Conservation (phyloP, 148 eudicot species). For the Cornus suecica region DNA sequence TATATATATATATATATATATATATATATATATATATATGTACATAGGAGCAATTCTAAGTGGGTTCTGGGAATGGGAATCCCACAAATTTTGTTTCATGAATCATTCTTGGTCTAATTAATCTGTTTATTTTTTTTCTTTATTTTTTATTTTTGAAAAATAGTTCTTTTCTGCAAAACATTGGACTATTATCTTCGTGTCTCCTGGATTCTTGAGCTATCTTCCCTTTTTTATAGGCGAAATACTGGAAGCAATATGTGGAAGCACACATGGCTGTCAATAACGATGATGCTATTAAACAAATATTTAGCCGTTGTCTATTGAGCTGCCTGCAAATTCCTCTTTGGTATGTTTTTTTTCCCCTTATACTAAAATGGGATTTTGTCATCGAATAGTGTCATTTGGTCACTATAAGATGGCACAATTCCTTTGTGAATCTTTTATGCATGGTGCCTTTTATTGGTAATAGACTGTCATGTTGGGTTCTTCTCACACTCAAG, state of each 20-base stretch:
- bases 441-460: neutral
- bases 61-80: too few relatives aligned
- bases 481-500: neutral
- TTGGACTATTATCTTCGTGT: neutral
- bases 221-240: slow-evolving; percentile 47
- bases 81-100: too few relatives aligned
- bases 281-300: slow-evolving; percentile 90
- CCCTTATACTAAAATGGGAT: neutral
- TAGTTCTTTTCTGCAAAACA: neutral
- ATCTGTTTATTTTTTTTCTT: too few relatives aligned
- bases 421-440: neutral
- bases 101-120: too few relatives aligned
- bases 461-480: neutral
- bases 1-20: too few relatives aligned
- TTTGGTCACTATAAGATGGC: neutral
- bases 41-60: too few relatives aligned
- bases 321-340: slow-evolving; percentile 86
- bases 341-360: slow-evolving; percentile 59
- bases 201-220: neutral
- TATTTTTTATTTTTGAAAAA: neutral
- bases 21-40: too few relatives aligned
- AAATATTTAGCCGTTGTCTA: slow-evolving; percentile 88
- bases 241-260: slow-evolving; percentile 98
- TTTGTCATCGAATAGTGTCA: neutral
- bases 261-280: slow-evolving; percentile 91